phyloP scores from a whole-genome alignment of 2,329 filamentous ascomycete genomes.

The Exophiala sp. region DNA sequence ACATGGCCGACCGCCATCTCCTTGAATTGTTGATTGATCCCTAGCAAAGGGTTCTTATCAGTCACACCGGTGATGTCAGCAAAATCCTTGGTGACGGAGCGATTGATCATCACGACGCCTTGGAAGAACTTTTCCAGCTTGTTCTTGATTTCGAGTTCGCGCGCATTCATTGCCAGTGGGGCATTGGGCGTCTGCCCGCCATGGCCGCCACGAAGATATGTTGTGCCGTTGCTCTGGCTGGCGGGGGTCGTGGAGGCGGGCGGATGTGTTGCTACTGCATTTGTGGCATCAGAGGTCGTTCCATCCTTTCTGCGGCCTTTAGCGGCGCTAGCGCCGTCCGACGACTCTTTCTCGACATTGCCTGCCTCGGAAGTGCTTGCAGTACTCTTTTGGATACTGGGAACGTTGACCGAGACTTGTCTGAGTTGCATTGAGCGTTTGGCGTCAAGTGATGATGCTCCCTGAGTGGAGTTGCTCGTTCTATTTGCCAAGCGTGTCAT shows the following conservation, averaged over 20 bases:
- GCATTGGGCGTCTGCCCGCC: too few species aligned
- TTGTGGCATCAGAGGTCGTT: background rate
- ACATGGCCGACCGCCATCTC: constrained; percentile 17
- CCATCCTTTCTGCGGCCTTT: background rate
- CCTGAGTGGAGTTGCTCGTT: too few species aligned
- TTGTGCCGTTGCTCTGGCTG: too few species aligned
- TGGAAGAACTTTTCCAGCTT: constrained; percentile 14
- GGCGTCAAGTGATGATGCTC: background rate
- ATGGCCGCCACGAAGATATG: too few species aligned
- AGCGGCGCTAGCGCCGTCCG: background rate
- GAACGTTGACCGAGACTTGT: constrained; percentile 13
- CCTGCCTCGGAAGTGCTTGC: constrained; percentile 7
- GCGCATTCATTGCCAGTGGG: background rate
- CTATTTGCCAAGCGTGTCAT: background rate
- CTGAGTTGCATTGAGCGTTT: constrained; percentile 5
- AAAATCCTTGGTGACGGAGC: background rate
- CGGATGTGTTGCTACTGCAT: background rate
- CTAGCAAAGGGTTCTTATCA: constrained; percentile 8
- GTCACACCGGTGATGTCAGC: background rate
- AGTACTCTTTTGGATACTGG: constrained; percentile 13
- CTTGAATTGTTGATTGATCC: constrained; percentile 14
- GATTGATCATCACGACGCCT: constrained; percentile 9
- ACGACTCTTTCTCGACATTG: constrained; percentile 1
- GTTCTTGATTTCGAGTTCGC: constrained; percentile 9
- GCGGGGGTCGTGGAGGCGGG: background rate